These are phyloP conservation scores for Rhododendron henanense DNA, from an alignment of 148 eudicot genomes.

Conservation along the genomic window DNA sequence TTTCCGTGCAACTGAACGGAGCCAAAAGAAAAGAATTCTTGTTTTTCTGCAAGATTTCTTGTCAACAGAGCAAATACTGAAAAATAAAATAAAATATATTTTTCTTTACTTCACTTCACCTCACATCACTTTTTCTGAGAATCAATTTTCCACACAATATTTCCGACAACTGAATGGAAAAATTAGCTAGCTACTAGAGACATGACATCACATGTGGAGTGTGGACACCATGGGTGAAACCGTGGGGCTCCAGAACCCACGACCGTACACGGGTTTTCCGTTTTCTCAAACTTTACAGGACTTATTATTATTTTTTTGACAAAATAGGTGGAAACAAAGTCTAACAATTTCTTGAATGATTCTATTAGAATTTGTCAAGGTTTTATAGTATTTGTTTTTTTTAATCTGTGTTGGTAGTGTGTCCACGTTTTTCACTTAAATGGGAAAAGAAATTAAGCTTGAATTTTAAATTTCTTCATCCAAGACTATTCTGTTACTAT, in stretches of 20 bases:
- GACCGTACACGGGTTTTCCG: neutral
- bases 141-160: too few species aligned
- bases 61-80: too few species aligned
- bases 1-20: too few species aligned
- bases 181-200: neutral
- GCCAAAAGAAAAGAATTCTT: too few species aligned
- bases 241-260: neutral
- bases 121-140: too few species aligned
- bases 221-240: neutral
- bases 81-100: too few species aligned
- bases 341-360: neutral
- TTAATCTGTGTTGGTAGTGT: neutral
- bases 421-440: neutral
- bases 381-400: neutral
- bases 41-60: too few species aligned
- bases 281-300: neutral
- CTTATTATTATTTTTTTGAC: neutral
- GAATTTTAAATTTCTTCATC: neutral
- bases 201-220: neutral
- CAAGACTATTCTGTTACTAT: too few species aligned
- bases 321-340: neutral
- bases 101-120: too few species aligned
- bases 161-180: too few species aligned
- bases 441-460: neutral
- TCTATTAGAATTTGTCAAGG: neutral